Conservation (phyloP, 306 rosid genomes). For the Acacia crassicarpa region DNA sequence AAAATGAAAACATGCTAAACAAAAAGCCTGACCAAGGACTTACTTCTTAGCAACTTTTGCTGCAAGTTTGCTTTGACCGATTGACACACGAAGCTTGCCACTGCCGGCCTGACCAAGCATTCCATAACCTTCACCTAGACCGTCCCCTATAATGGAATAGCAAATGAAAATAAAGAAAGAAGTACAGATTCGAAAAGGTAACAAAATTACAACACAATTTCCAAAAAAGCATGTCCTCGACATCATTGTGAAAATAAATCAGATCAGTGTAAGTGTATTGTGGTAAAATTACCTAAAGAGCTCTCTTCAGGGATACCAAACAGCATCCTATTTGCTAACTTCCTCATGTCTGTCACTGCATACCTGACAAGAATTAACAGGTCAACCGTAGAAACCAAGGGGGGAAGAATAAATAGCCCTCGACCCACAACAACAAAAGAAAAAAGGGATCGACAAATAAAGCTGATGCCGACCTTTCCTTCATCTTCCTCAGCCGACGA, state of each 20-base stretch:
- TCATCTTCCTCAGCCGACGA: conserved; percentile 85
- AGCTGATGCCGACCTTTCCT: conserved; percentile 58
- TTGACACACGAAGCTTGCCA: conserved; percentile 93
- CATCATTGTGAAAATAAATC: background rate
- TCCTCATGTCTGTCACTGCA: conserved; percentile 92
- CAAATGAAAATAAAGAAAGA: conserved; percentile 28
- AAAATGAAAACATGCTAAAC: conserved; percentile 7
- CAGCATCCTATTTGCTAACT: conserved; percentile 93
- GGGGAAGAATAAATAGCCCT: background rate
- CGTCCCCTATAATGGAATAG: conserved; percentile 65
- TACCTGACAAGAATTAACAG: conserved; percentile 53
- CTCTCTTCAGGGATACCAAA: conserved; percentile 98
- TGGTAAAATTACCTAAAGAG: conserved; percentile 66
- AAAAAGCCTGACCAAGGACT: conserved; percentile 24
- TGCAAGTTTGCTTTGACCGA: conserved; percentile 84
- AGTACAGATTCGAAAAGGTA: background rate
- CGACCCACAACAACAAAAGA: background rate
- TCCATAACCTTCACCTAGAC: conserved; percentile 97
- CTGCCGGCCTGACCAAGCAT: conserved; percentile 99
- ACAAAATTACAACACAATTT: background rate
- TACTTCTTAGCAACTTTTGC: conserved; percentile 91
- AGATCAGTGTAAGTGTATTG: conserved; percentile 15
- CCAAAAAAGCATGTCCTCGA: background rate
- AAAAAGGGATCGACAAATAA: background rate
- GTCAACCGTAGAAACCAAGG: background rate